Percentiles rank a stretch among this genome's conserved stretches.
These are phyloP conservation scores for Zygoascus meyerae DNA, from an alignment of 1,139 yeast genomes.

Conservation along the genomic window DNA sequence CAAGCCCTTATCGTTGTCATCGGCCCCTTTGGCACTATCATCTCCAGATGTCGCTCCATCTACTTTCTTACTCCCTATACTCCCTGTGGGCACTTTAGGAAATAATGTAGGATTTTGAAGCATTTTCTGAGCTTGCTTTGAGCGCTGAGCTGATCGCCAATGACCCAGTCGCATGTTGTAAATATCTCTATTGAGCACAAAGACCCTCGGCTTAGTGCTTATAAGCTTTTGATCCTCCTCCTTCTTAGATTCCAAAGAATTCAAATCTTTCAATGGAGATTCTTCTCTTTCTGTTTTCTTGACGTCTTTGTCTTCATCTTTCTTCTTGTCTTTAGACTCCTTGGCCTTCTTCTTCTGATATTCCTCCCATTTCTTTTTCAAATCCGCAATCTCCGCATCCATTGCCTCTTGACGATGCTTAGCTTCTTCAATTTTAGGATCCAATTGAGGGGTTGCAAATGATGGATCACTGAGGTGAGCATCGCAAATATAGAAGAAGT, in stretches of 20 bases:
- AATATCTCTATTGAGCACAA: slow-evolving; percentile 47
- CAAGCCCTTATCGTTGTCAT: too few species aligned
- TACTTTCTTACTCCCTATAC: slow-evolving; percentile 15
- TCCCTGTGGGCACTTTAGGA: slow-evolving; percentile 49
- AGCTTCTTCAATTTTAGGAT: slow-evolving; percentile 44
- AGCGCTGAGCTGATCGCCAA: slow-evolving; percentile 38
- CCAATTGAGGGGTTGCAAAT: slow-evolving; percentile 53
- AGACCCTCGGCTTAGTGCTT: slow-evolving; percentile 42
- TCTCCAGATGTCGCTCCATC: too few species aligned
- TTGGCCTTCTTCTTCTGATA: slow-evolving; percentile 21
- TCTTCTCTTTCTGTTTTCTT: slow-evolving; percentile 20
- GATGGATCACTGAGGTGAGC: slow-evolving; percentile 55
- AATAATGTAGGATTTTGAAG: slow-evolving; percentile 44
- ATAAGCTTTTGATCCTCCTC: slow-evolving; percentile 25
- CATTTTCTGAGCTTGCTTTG: slow-evolving; percentile 40
- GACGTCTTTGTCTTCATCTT: slow-evolving; percentile 19
- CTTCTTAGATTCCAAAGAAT: slow-evolving; percentile 20
- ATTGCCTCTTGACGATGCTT: slow-evolving; percentile 37
- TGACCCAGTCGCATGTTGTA: slow-evolving; percentile 47
- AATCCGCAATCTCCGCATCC: slow-evolving; percentile 39
- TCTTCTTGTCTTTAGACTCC: slow-evolving; percentile 21
- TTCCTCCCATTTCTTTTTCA: slow-evolving; percentile 32
- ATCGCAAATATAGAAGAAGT: slow-evolving; percentile 66
- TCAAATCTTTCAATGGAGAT: slow-evolving; percentile 15
- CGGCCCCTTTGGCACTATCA: too few species aligned